A percentile compares a stretch with the other conserved stretches of the same genome.
Conservation (phyloP, 495 filamentous ascomycete species). For the Aspergillus sclerotiicarbonarius region DNA sequence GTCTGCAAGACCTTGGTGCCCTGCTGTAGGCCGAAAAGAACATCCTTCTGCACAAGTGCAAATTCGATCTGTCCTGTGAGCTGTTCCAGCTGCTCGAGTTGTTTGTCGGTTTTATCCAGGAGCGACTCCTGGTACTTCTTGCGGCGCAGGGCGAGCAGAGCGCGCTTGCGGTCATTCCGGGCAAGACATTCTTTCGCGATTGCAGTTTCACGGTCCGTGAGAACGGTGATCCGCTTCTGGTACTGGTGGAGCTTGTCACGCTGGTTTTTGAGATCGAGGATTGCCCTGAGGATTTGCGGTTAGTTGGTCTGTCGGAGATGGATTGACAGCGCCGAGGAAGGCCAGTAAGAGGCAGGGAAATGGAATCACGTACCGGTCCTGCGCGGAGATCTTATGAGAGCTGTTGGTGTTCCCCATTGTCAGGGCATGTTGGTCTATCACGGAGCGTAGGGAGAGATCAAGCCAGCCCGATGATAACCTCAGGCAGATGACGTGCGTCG, state of each 20-base stretch:
- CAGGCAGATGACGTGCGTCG: slow-evolving; percentile 5
- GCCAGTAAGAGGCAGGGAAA: neutral
- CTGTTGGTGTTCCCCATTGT: slow-evolving; percentile 67
- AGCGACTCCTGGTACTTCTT: slow-evolving; percentile 97
- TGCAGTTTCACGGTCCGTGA: slow-evolving; percentile 78
- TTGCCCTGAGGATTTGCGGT: slow-evolving; percentile 57
- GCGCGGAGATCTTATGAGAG: slow-evolving; percentile 67
- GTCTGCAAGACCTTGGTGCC: slow-evolving; percentile 85
- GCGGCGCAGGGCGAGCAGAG: slow-evolving; percentile 83
- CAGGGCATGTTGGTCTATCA: slow-evolving; percentile 32
- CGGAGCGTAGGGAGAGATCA: neutral
- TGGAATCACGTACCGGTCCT: slow-evolving; percentile 56
- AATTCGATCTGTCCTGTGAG: slow-evolving; percentile 86
- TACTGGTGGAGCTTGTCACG: slow-evolving; percentile 96
- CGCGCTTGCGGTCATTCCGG: slow-evolving; percentile 70
- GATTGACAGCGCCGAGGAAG: neutral
- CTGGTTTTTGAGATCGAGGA: slow-evolving; percentile 95
- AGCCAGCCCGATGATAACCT: neutral
- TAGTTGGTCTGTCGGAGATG: slow-evolving; percentile 1
- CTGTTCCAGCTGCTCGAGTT: slow-evolving; percentile 84
- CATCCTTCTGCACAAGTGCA: slow-evolving; percentile 91
- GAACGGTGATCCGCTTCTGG: slow-evolving; percentile 77
- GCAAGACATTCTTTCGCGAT: slow-evolving; percentile 80
- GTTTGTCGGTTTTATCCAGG: slow-evolving; percentile 83
- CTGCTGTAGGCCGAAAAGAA: slow-evolving; percentile 87